A percentile compares a stretch with the other conserved stretches of the same genome.
Conservation (phyloP, 768 basidiomycete species). For the Lentinula detonsa region DNA sequence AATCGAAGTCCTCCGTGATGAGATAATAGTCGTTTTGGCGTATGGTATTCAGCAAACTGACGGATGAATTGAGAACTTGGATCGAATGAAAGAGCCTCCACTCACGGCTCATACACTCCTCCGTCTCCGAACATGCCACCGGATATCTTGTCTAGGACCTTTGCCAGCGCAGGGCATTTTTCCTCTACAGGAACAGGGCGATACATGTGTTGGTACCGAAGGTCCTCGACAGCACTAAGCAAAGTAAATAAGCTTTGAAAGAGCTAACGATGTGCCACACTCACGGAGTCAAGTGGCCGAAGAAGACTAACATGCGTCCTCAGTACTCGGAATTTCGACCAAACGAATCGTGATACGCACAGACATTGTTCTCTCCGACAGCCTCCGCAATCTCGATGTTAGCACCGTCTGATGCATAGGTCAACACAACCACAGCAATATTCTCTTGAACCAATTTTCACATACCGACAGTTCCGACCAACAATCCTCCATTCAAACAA, state of each 20-base stretch:
- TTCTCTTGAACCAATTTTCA: neutral
- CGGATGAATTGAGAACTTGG: neutral
- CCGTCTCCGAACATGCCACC: constrained; percentile 77
- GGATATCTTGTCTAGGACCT: constrained; percentile 73
- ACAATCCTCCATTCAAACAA: constrained; percentile 83
- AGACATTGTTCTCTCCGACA: constrained; percentile 88
- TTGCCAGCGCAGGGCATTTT: constrained; percentile 77
- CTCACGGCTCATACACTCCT: constrained; percentile 80
- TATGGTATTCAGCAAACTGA: constrained; percentile 68
- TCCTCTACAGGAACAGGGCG: constrained; percentile 75
- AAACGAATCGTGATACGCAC: constrained; percentile 40
- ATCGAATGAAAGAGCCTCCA: constrained; percentile 14
- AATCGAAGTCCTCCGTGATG: constrained; percentile 90
- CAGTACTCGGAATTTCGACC: neutral
- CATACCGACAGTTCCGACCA: constrained; percentile 76
- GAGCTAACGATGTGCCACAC: constrained; percentile 8
- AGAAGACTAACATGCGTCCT: constrained; percentile 59
- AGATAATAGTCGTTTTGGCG: constrained; percentile 75
- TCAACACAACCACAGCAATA: neutral
- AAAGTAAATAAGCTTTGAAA: neutral
- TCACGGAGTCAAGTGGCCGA: constrained; percentile 76
- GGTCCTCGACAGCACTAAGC: constrained; percentile 66
- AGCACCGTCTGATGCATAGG: constrained; percentile 64
- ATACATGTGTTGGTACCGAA: constrained; percentile 83
- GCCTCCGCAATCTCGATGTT: constrained; percentile 97